These are phyloP conservation scores for Collybia mongolica DNA, from an alignment of 768 basidiomycete genomes.

Conservation along the genomic window DNA sequence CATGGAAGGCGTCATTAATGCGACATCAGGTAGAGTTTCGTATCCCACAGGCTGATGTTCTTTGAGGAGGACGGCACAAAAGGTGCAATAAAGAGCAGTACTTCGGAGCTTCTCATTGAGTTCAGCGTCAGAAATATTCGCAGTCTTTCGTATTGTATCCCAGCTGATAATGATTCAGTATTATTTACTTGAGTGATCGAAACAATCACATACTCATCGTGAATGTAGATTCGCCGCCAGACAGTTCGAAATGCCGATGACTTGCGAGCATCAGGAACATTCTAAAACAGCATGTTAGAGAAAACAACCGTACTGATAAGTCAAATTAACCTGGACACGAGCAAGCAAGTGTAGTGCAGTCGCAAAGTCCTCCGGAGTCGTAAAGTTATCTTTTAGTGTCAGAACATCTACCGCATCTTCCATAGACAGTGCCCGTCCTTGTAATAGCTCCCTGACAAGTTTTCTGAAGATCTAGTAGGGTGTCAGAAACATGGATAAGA, in stretches of 20 bases:
- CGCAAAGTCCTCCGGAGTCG: constrained; percentile 60
- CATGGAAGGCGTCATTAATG: constrained; percentile 54
- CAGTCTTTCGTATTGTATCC: constrained; percentile 71
- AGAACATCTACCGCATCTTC: constrained; percentile 85
- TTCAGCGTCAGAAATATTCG: constrained; percentile 74
- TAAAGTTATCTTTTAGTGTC: constrained; percentile 78
- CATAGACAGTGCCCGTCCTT: constrained; percentile 69
- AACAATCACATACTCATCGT: constrained; percentile 71
- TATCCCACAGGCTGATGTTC: constrained; percentile 43
- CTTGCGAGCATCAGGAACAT: constrained; percentile 68
- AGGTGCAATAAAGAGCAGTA: constrained; percentile 74
- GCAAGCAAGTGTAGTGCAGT: constrained; percentile 67
- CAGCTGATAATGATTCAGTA: constrained; percentile 51
- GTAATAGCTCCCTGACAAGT: constrained; percentile 64
- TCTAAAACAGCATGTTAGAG: constrained; percentile 32
- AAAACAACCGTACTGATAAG: neutral
- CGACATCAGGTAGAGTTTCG: constrained; percentile 55
- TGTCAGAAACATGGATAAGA: neutral
- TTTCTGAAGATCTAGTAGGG: constrained; percentile 57
- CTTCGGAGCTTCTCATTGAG: constrained; percentile 66
- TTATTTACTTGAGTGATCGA: neutral
- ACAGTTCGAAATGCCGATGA: constrained; percentile 69
- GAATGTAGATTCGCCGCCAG: constrained; percentile 87
- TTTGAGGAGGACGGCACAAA: constrained; percentile 46
- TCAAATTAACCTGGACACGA: constrained; percentile 45